phyloP scores from a whole-genome alignment of 768 basidiomycete species.

The Auriscalpium orientale region DNA sequence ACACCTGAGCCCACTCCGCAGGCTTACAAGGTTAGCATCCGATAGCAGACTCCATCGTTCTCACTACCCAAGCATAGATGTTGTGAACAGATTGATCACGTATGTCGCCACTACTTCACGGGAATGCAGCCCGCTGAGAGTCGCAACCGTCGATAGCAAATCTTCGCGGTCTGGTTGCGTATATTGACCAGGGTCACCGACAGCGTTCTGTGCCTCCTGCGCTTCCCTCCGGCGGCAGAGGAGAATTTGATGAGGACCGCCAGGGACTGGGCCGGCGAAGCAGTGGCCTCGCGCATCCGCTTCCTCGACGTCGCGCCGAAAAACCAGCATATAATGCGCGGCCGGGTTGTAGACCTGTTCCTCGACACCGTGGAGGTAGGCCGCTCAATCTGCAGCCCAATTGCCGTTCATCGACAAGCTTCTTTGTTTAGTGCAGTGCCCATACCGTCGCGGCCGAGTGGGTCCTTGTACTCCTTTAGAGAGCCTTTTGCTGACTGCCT shows the following conservation, averaged over 20 bases:
- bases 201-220: constrained; percentile 47
- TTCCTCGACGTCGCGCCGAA: constrained; percentile 45
- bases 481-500: neutral
- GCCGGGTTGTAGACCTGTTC: constrained; percentile 39
- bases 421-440: constrained; percentile 36
- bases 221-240: constrained; percentile 42
- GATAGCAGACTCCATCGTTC: neutral
- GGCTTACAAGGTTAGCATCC: neutral
- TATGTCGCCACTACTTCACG: no score
- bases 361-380: constrained; percentile 45
- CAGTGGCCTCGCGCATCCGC: constrained; percentile 36
- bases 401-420: neutral
- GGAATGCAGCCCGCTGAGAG: no score
- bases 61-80: no score
- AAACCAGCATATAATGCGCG: constrained; percentile 37
- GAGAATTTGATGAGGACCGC: constrained; percentile 36
- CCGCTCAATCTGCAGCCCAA: neutral
- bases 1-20: constrained; percentile 2
- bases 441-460: constrained; percentile 46
- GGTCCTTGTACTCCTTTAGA: constrained; percentile 10
- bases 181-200: constrained; percentile 36
- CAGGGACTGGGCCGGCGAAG: constrained; percentile 35
- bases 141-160: constrained; percentile 18
- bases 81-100: no score
- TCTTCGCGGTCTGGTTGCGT: constrained; percentile 42